These are phyloP conservation scores for Claviceps fusiformis DNA, from an alignment of 2,329 filamentous ascomycete species.

Conservation along the genomic window DNA sequence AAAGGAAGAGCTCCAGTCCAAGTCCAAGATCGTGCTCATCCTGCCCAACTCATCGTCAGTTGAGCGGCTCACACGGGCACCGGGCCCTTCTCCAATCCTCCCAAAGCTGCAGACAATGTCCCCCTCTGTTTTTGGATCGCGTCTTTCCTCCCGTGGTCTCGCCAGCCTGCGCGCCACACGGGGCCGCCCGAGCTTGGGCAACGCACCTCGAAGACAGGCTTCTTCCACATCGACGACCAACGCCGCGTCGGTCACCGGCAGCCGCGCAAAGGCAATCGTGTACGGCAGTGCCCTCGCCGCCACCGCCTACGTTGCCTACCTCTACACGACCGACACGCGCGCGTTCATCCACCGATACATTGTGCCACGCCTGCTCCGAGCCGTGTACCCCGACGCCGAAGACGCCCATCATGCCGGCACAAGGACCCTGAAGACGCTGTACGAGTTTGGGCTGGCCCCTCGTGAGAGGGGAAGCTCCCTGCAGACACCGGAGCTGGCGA, in stretches of 20 bases:
- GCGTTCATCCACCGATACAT: conserved; percentile 56
- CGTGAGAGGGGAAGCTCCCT: conserved; percentile 52
- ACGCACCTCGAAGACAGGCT: conserved; percentile 16
- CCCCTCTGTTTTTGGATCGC: conserved; percentile 7
- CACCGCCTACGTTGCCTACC: conserved; percentile 36
- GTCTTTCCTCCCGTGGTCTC: conserved; percentile 6
- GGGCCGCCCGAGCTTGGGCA: conserved; percentile 1
- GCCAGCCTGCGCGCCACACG: conserved; percentile 2
- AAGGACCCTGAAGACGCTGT: conserved; percentile 54
- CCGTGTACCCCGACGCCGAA: conserved; percentile 62
- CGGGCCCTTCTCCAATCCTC: background rate
- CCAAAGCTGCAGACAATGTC: conserved; percentile 4
- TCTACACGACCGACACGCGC: conserved; percentile 64
- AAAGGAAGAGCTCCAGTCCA: background rate
- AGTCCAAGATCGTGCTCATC: background rate
- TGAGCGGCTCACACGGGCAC: conserved; percentile 8
- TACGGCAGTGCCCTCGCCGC: conserved; percentile 28
- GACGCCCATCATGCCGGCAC: conserved; percentile 82
- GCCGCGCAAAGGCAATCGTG: conserved; percentile 23
- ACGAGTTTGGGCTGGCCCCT: conserved; percentile 63
- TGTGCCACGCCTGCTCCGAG: conserved; percentile 51
- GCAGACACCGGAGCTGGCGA: conserved; percentile 19
- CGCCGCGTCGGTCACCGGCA: conserved; percentile 15
- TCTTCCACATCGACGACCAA: conserved; percentile 15
- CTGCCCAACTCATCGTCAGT: conserved; percentile 1